Evolutionary conservation across 1,139 yeast species (phyloP).

Genomic region (Yamadazyma mexicana): DNA sequence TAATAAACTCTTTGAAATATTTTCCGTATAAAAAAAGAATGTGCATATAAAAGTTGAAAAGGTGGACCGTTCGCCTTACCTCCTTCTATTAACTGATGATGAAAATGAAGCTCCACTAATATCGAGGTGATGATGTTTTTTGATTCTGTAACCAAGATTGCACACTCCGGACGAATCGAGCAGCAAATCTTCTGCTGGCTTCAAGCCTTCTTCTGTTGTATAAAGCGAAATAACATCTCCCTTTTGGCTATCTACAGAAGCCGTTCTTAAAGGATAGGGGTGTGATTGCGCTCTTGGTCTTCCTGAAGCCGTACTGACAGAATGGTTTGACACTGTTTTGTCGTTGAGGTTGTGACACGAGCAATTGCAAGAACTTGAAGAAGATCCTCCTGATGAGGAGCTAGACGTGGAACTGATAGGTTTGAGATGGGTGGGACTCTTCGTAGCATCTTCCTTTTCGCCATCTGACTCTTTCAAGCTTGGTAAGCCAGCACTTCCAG

Average conservation of each 20-base stretch:
- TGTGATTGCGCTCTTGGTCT: conserved; percentile 8
- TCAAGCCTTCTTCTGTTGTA: conserved; percentile 11
- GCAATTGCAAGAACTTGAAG: conserved; percentile 5
- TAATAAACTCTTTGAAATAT: too few species aligned
- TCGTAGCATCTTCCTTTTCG: conserved; percentile 1
- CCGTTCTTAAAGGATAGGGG: conserved; percentile 6
- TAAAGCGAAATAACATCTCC: not conserved
- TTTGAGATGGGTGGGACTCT: not conserved
- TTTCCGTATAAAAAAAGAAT: too few species aligned
- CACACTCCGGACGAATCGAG: conserved; percentile 38
- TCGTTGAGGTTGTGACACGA: conserved; percentile 3
- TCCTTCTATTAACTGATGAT: conserved; percentile 23
- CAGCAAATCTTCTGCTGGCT: conserved; percentile 18
- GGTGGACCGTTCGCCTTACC: too few species aligned
- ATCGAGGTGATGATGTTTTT: conserved; percentile 46
- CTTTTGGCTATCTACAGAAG: conserved; percentile 5
- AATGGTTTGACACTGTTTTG: not conserved
- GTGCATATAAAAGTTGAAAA: too few species aligned
- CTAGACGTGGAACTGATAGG: not conserved
- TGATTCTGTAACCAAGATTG: conserved; percentile 45
- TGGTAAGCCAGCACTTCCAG: conserved; percentile 16
- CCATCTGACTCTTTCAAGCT: conserved; percentile 17
- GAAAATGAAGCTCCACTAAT: conserved; percentile 34
- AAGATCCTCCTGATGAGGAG: conserved; percentile 2
- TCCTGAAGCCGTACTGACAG: not conserved